phyloP scores from a whole-genome alignment of 2,329 filamentous ascomycete species.

The Trichoderma atrobrunneum region DNA sequence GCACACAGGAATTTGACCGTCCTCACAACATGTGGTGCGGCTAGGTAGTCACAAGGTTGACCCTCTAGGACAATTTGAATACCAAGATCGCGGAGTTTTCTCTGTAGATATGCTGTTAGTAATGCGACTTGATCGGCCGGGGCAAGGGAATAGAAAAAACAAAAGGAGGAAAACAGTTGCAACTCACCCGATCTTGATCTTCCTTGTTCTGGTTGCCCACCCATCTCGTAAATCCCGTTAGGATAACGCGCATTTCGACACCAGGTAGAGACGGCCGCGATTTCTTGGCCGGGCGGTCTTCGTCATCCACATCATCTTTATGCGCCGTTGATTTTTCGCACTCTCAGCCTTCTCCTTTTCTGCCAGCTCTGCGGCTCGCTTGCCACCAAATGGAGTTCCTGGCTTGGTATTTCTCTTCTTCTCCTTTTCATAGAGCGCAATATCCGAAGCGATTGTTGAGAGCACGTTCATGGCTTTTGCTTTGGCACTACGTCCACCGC shows the following conservation, averaged over 20 bases:
- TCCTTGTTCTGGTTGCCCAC: slow-evolving; percentile 69
- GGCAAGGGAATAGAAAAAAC: neutral
- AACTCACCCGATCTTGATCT: slow-evolving; percentile 72
- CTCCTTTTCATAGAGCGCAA: slow-evolving; percentile 89
- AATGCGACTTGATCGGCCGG: too few species aligned
- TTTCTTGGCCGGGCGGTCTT: slow-evolving; percentile 57
- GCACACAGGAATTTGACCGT: slow-evolving; percentile 93
- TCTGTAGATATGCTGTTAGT: slow-evolving; percentile 45
- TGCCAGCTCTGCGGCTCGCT: slow-evolving; percentile 57
- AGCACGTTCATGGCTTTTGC: slow-evolving; percentile 74
- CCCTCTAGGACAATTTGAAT: slow-evolving; percentile 77
- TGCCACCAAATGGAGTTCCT: slow-evolving; percentile 58
- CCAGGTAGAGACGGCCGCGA: slow-evolving; percentile 58
- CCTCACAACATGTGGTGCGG: slow-evolving; percentile 80
- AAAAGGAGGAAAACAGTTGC: neutral
- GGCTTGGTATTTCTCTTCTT: slow-evolving; percentile 66
- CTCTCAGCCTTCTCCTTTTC: slow-evolving; percentile 48
- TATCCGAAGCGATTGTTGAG: slow-evolving; percentile 76
- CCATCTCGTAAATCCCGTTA: slow-evolving; percentile 86
- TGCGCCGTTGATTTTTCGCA: neutral
- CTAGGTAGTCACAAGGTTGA: slow-evolving; percentile 76
- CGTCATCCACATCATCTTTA: slow-evolving; percentile 38
- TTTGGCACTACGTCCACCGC: slow-evolving; percentile 82
- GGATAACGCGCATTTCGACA: slow-evolving; percentile 70
- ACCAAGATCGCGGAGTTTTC: slow-evolving; percentile 77